phyloP scores from a whole-genome alignment of 2,329 filamentous ascomycete genomes.

The Chaetothyriales sp. region DNA sequence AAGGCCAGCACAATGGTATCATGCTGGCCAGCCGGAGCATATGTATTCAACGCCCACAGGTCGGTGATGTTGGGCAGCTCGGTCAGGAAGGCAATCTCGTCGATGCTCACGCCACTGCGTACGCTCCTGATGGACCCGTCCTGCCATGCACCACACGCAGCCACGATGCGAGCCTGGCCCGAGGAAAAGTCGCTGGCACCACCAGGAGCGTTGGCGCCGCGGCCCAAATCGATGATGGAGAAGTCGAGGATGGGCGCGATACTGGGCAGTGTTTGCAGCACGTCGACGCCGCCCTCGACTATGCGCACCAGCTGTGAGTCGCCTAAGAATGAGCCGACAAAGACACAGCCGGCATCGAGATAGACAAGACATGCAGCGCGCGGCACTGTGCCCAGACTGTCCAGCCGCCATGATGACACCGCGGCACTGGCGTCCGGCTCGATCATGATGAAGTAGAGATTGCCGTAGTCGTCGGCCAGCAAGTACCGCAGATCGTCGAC shows the following conservation, averaged over 20 bases:
- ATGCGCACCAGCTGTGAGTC: constrained; percentile 72
- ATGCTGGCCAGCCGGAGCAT: constrained; percentile 30
- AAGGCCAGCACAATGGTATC: constrained; percentile 72
- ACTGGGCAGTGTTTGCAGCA: constrained; percentile 65
- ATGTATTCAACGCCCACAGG: constrained; percentile 51
- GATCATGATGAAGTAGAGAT: constrained; percentile 70
- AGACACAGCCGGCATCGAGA: constrained; percentile 56
- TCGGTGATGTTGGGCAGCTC: constrained; percentile 61
- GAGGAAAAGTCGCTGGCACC: constrained; percentile 85
- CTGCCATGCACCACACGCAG: constrained; percentile 77
- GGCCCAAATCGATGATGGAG: constrained; percentile 89
- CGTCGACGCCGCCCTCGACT: constrained; percentile 43
- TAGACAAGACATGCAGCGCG: constrained; percentile 67
- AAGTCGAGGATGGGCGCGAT: constrained; percentile 90
- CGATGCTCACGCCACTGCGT: constrained; percentile 80
- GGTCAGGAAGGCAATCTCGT: constrained; percentile 68
- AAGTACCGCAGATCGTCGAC: constrained; percentile 70
- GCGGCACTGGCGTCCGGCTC: constrained; percentile 49
- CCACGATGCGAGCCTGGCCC: constrained; percentile 83
- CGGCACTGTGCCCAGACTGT: constrained; percentile 52
- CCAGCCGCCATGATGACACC: constrained; percentile 50
- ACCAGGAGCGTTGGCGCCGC: constrained; percentile 59
- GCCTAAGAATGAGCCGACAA: constrained; percentile 82
- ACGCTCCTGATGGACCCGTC: constrained; percentile 83
- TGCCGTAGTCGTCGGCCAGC: constrained; percentile 83